These are phyloP conservation scores for Aspergillus homomorphus DNA, from an alignment of 495 filamentous ascomycete genomes.

Conservation along the genomic window DNA sequence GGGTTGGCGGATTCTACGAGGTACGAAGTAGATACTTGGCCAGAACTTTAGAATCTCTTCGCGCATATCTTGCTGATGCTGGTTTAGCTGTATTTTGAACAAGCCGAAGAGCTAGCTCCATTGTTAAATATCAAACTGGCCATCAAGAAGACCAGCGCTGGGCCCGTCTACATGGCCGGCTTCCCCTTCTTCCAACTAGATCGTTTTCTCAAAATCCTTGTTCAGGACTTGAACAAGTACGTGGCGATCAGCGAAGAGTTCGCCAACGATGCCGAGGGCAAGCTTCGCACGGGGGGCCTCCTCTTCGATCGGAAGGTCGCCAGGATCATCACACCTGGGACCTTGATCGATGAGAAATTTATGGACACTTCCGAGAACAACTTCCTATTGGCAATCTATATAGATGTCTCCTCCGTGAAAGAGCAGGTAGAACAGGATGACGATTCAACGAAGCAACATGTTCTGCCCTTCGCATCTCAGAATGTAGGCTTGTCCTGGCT, in stretches of 20 bases:
- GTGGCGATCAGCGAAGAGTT: conserved; percentile 96
- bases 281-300: conserved; percentile 67
- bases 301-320: conserved; percentile 80
- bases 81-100: conserved; percentile 77
- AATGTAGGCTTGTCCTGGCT: conserved; percentile 85
- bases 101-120: conserved; percentile 84
- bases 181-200: conserved; percentile 93
- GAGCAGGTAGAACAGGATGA: conserved; percentile 22
- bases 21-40: conserved; percentile 26
- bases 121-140: conserved; percentile 85
- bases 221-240: conserved; percentile 83
- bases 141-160: conserved; percentile 70
- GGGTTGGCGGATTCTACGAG: conserved; percentile 95
- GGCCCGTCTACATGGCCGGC: conserved; percentile 82
- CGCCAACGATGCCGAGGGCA: conserved; percentile 61
- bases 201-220: conserved; percentile 84
- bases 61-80: conserved; percentile 6
- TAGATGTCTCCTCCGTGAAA: conserved; percentile 32
- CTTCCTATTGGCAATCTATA: conserved; percentile 76
- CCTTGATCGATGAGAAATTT: conserved; percentile 95
- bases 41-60: not conserved
- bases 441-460: conserved; percentile 29
- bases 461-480: conserved; percentile 38
- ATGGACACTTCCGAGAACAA: conserved; percentile 91
- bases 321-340: conserved; percentile 89